A percentile compares a stretch with the other conserved stretches of the same genome.
These are phyloP conservation scores for Fusarium tricinctum DNA, from an alignment of 2,329 filamentous ascomycete genomes.

Conservation along the genomic window DNA sequence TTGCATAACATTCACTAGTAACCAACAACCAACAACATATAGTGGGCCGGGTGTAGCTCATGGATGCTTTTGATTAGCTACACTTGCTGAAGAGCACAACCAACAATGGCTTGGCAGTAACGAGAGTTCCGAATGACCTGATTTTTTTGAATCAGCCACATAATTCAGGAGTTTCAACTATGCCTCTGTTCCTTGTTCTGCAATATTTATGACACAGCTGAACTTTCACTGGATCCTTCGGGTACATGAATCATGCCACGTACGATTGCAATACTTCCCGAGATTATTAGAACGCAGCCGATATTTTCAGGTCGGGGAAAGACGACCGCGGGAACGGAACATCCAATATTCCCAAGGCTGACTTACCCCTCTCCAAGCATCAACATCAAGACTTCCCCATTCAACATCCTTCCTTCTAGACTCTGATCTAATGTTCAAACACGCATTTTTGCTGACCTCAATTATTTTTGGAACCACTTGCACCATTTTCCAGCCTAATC, in stretches of 20 bases:
- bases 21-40: background rate
- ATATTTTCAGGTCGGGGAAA: too few species aligned
- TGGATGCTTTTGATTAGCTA: background rate
- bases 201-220: too few species aligned
- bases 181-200: too few species aligned
- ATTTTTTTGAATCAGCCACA: too few species aligned
- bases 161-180: too few species aligned
- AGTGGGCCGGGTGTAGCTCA: background rate
- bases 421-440: background rate
- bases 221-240: too few species aligned
- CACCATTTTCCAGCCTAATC: background rate
- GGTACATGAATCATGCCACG: too few species aligned
- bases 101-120: background rate
- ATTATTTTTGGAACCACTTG: background rate
- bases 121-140: background rate
- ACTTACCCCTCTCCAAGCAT: background rate
- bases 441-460: background rate
- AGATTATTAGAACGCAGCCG: too few species aligned
- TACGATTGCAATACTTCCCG: too few species aligned
- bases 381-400: background rate
- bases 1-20: too few species aligned
- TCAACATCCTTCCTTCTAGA: too few species aligned
- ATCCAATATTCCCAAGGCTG: background rate
- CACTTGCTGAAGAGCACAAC: background rate
- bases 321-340: background rate